Conservation (phyloP, 2,329 filamentous ascomycete species). For the Colletotrichum melonis region DNA sequence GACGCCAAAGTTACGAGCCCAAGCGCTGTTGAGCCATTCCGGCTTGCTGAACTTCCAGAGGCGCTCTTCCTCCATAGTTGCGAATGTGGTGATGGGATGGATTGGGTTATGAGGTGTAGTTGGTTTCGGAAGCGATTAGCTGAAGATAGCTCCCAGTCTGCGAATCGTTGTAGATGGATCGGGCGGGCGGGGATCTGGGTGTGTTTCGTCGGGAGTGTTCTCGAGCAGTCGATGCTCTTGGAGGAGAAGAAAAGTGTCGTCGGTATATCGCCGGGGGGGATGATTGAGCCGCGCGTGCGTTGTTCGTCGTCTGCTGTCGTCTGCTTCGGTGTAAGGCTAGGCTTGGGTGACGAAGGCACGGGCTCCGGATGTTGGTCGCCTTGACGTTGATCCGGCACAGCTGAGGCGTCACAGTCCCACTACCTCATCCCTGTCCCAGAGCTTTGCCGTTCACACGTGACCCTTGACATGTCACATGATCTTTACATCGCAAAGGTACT, state of each 20-base stretch:
- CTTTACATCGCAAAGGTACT: rapidly evolving
- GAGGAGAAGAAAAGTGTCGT: no score
- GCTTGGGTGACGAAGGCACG: neutral
- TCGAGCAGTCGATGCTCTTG: neutral
- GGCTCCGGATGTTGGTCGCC: constrained; percentile 17
- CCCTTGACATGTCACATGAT: neutral
- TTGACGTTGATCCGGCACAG: constrained; percentile 35
- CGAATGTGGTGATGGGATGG: constrained; percentile 8
- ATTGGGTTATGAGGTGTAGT: neutral
- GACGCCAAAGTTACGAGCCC: constrained; percentile 72
- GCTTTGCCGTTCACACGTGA: constrained; percentile 4
- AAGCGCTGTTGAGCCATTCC: constrained; percentile 74
- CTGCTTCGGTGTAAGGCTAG: constrained; percentile 11
- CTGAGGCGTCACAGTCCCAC: constrained; percentile 35
- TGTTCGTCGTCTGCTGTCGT: constrained; percentile 9
- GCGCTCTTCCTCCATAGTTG: constrained; percentile 70
- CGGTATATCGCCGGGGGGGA: neutral
- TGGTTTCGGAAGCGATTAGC: neutral
- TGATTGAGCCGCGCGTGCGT: neutral
- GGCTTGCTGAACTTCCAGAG: constrained; percentile 76
- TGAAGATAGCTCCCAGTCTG: constrained; percentile 1
- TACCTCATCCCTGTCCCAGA: constrained; percentile 16
- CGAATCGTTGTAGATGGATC: constrained; percentile 16
- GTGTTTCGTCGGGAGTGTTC: neutral
- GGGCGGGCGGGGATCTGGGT: neutral